These are phyloP conservation scores for Ogataea henricii DNA, from an alignment of 805 yeast genomes.

Conservation along the genomic window DNA sequence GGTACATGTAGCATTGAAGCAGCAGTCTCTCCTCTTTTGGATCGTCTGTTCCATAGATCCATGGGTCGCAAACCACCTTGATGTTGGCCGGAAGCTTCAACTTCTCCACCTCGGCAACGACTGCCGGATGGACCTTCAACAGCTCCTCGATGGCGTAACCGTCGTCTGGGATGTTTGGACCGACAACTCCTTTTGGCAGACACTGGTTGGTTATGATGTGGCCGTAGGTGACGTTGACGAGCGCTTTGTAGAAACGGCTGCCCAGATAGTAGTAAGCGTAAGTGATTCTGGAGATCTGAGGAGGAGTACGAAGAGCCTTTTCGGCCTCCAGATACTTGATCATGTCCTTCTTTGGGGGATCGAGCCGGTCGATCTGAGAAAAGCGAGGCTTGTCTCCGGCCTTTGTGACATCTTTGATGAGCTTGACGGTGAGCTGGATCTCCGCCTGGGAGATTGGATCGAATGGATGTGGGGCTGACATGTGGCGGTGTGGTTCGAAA, in stretches of 20 bases:
- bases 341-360: conserved; percentile 80
- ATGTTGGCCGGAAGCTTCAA: conserved; percentile 59
- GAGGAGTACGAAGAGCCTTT: conserved; percentile 51
- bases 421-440: conserved; percentile 56
- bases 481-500: neutral
- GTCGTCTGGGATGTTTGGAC: conserved; percentile 73
- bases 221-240: conserved; percentile 64
- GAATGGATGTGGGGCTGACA: conserved; percentile 35
- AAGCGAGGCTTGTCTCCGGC: conserved; percentile 59
- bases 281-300: conserved; percentile 65
- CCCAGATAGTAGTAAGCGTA: conserved; percentile 66
- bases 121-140: conserved; percentile 56
- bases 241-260: conserved; percentile 63
- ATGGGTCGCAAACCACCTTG: conserved; percentile 67
- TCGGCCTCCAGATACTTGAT: conserved; percentile 67
- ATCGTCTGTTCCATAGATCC: conserved; percentile 80
- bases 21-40: conserved; percentile 58
- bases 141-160: conserved; percentile 53
- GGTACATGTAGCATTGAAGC: conserved; percentile 75
- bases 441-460: conserved; percentile 51
- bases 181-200: conserved; percentile 64
- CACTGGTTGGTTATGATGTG: conserved; percentile 59
- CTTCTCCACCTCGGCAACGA: conserved; percentile 65
- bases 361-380: conserved; percentile 65
- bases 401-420: conserved; percentile 58